Evolutionary conservation across 1,284 basidiomycete species (phyloP), one percentile per base, ranked within the genome.

Genomic region (Ganoderma sinense): DNA sequence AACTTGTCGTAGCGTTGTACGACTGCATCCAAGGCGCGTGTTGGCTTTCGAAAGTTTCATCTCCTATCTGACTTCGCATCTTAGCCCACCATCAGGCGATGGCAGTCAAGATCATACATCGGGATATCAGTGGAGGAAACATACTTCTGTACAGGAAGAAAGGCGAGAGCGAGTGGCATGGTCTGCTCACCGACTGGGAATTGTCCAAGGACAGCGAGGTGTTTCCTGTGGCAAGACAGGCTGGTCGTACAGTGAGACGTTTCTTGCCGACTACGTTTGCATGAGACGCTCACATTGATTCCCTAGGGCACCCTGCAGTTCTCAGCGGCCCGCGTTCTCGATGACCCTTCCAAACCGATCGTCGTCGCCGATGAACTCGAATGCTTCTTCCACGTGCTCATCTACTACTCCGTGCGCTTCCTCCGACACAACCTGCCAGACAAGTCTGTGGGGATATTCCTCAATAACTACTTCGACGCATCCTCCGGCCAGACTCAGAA

Each of bases 271-370:
- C 26, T 14, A 5, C 13, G n/a, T 60, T 23, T 29, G 2, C 18
- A 11, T 29, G 6, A 10, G 4, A 13, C 43, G 5, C 18, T 55
- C 8, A 29, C 18, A 18, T 7, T 4, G 10, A 5, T 20, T 3
- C 23, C 14, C 2, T 45, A 72, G 67, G 71, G 71, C 1, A 73
- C 72, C 2, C 67, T 65, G 65, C 69, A 69, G 20, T 73, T 69
- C 56, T 23, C 67, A 36, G 71, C 72, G 11, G 65, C 23, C 3
- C 41, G 67, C 18, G 65, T 60, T 1, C 60, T 67, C 7, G 66
- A 68, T 26, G 26, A 69, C 13, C 36, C 11, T 0, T 7, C 6
- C 3, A 58, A 63, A 18, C 20, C 29, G 4, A 61, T 69, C 36
- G n/a, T 31, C 16, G 18, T 67, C 18, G 60, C 56, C 16, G 70